A percentile compares a stretch with the other conserved stretches of the same genome.
Evolutionary conservation across 768 basidiomycete species (phyloP).

Genomic region (Leccinum truebloodii): DNA sequence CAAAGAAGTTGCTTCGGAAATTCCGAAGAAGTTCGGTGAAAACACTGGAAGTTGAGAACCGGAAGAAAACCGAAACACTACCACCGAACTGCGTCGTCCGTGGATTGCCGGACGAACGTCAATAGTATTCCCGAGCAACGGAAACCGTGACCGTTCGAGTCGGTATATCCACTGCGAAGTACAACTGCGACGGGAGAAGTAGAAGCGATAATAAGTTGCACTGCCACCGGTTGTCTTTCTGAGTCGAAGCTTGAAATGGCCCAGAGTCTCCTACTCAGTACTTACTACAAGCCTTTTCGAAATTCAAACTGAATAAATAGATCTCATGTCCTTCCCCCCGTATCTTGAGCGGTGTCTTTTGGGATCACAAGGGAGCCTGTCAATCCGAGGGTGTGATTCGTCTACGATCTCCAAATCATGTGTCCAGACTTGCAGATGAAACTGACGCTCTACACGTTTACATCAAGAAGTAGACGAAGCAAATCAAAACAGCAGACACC

Average conservation of each 20-base stretch:
- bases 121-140: background rate
- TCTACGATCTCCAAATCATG: constrained; percentile 42
- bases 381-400: constrained; percentile 55
- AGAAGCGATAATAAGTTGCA: background rate
- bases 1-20: background rate
- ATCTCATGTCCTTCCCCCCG: too few species aligned
- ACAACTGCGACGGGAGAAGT: too few species aligned
- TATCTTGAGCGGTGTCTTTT: too few species aligned
- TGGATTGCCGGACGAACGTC: background rate
- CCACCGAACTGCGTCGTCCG: background rate
- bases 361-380: constrained; percentile 36
- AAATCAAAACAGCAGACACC: background rate
- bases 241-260: too few species aligned
- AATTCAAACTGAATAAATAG: too few species aligned
- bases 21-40: background rate
- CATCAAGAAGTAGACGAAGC: background rate
- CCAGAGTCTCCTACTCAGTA: too few species aligned
- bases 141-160: too few species aligned
- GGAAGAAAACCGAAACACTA: background rate
- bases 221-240: background rate
- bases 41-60: background rate
- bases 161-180: too few species aligned
- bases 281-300: too few species aligned
- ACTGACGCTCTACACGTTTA: background rate
- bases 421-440: background rate